phyloP scores from a whole-genome alignment of 2,329 filamentous ascomycete species.

The Metarhizium brunneum region DNA sequence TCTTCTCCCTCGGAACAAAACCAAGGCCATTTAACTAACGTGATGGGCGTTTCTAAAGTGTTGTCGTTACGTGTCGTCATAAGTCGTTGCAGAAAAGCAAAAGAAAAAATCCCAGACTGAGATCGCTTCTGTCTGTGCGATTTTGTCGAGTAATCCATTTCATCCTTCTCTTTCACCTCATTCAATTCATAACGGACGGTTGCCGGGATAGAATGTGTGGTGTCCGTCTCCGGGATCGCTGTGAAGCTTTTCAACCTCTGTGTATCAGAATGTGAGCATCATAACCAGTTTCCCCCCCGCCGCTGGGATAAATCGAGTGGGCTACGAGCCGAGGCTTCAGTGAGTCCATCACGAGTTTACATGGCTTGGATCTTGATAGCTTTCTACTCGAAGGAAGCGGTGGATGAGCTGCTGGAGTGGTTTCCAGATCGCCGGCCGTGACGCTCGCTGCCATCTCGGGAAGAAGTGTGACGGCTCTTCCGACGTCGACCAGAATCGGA shows the following conservation, averaged over 20 bases:
- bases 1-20: neutral
- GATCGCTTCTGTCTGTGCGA: constrained; percentile 3
- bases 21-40: constrained; percentile 4
- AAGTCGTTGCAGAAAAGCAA: constrained; percentile 14
- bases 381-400: constrained; percentile 46
- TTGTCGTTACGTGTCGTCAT: constrained; percentile 16
- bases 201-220: constrained; percentile 10
- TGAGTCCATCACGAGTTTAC: neutral
- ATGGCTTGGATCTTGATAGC: neutral
- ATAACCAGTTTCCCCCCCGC: neutral
- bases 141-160: neutral
- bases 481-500: constrained; percentile 35
- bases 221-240: constrained; percentile 23
- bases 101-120: neutral
- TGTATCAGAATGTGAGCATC: constrained; percentile 8
- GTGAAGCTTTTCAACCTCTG: constrained; percentile 30
- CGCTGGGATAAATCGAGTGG: neutral
- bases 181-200: constrained; percentile 6
- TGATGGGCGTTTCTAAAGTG: constrained; percentile 9
- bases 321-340: neutral
- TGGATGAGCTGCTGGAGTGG: constrained; percentile 55
- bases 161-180: constrained; percentile 1
- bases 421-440: constrained; percentile 43
- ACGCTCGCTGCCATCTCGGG: constrained; percentile 33
- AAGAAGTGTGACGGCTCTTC: constrained; percentile 43